phyloP scores from a whole-genome alignment of 2,329 filamentous ascomycete species.

The Fusarium fracticaudum region DNA sequence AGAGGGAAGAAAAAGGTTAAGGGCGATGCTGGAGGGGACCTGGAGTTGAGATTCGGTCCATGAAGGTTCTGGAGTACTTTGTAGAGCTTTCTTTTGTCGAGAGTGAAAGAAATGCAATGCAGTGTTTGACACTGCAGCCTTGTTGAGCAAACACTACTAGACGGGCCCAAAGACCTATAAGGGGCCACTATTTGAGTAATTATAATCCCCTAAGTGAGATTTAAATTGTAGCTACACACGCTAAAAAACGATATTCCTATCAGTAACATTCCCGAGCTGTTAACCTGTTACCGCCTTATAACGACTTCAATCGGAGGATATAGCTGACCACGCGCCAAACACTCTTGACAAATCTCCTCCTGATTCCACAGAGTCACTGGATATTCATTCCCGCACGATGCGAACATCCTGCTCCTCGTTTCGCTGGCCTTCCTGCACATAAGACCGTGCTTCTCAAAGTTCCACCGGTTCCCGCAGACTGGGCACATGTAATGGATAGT shows the following conservation, averaged over 20 bases:
- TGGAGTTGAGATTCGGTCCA: fast-evolving
- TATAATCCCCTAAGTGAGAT: fast-evolving
- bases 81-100: fast-evolving
- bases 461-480: background rate
- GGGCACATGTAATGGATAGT: conserved; percentile 9
- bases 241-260: background rate
- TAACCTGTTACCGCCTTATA: background rate
- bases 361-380: background rate
- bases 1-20: too few relatives aligned
- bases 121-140: background rate
- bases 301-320: background rate
- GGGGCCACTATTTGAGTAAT: fast-evolving
- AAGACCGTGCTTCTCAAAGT: conserved; percentile 14
- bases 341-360: background rate
- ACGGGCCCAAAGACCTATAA: fast-evolving
- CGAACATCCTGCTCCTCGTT: background rate
- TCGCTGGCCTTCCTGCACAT: background rate
- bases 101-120: background rate
- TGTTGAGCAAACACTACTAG: too few relatives aligned
- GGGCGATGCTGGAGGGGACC: background rate
- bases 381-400: background rate
- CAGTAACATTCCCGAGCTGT: fast-evolving
- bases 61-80: fast-evolving
- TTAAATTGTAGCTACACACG: background rate
- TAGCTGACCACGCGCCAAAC: background rate